Conservation (phyloP, 192 early-diverging fungal species). For the Coemansia brasiliensis region DNA sequence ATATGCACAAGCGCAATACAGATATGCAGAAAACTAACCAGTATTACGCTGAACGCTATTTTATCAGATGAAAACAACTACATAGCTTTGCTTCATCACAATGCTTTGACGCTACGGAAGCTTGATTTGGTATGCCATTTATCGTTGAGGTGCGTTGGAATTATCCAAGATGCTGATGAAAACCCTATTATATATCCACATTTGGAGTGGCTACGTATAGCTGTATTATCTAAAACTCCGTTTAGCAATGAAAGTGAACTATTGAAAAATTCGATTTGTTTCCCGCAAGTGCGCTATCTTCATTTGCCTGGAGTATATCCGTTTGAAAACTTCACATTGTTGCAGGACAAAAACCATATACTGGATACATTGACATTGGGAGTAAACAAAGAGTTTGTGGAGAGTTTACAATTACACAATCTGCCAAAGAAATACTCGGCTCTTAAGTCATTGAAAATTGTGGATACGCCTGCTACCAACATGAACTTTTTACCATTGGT, state of each 20-base stretch:
- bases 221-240: constrained; percentile 6
- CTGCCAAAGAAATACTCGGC: background rate
- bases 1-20: background rate
- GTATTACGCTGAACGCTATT: background rate
- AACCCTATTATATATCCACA: constrained; percentile 8
- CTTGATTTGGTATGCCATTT: background rate
- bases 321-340: constrained; percentile 6
- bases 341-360: background rate
- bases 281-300: constrained; percentile 12
- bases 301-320: constrained; percentile 13
- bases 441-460: background rate
- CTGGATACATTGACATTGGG: background rate
- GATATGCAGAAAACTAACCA: background rate
- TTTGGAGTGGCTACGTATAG: constrained; percentile 6
- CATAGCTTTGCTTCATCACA: background rate
- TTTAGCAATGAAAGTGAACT: constrained; percentile 1
- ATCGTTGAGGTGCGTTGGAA: background rate
- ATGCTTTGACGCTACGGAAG: background rate
- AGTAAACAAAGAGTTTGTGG: background rate
- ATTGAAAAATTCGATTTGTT: background rate
- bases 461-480: background rate
- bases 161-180: background rate
- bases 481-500: background rate
- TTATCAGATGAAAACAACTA: background rate
- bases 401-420: background rate